Conservation (phyloP, 2,329 filamentous ascomycete species). For the Epichloe gansuensis region DNA sequence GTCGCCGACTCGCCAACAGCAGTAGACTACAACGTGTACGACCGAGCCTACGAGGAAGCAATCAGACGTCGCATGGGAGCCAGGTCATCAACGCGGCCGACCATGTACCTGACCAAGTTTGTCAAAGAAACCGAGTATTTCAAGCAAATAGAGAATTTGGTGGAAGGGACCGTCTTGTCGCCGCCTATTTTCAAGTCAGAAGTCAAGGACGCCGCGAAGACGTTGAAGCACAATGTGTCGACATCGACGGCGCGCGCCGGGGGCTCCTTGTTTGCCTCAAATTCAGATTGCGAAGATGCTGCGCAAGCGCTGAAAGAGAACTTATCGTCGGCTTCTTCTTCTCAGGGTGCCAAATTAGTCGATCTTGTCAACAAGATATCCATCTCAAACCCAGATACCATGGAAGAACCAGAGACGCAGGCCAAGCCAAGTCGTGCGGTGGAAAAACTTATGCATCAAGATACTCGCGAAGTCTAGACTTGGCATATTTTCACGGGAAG, state of each 20-base stretch:
- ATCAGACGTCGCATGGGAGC: constrained; percentile 61
- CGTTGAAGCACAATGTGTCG: background rate
- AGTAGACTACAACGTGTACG: constrained; percentile 79
- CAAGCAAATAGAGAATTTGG: constrained; percentile 23
- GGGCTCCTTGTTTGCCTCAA: background rate
- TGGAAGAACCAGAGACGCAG: background rate
- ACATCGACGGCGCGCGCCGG: background rate
- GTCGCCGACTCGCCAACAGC: constrained; percentile 77
- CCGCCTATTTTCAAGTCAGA: constrained; percentile 7
- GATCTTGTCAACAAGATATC: constrained; percentile 1
- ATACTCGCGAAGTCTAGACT: too few species aligned
- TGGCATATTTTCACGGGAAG: too few species aligned
- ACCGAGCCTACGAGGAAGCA: constrained; percentile 64
- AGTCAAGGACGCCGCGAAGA: constrained; percentile 7
- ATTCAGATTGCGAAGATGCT: background rate
- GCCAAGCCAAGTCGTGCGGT: background rate
- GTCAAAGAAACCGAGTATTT: constrained; percentile 31
- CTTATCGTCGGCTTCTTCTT: background rate
- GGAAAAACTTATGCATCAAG: too few species aligned
- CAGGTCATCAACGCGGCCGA: constrained; percentile 26
- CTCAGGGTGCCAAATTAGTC: background rate
- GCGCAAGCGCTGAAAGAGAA: background rate
- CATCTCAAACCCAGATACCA: background rate
- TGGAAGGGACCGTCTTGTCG: constrained; percentile 18
- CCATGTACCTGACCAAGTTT: constrained; percentile 36